Evolutionary conservation across 2,329 filamentous ascomycete genomes (phyloP), one percentile per base, ranked within the genome.

Genomic region (Penicillium griseofulvum): DNA sequence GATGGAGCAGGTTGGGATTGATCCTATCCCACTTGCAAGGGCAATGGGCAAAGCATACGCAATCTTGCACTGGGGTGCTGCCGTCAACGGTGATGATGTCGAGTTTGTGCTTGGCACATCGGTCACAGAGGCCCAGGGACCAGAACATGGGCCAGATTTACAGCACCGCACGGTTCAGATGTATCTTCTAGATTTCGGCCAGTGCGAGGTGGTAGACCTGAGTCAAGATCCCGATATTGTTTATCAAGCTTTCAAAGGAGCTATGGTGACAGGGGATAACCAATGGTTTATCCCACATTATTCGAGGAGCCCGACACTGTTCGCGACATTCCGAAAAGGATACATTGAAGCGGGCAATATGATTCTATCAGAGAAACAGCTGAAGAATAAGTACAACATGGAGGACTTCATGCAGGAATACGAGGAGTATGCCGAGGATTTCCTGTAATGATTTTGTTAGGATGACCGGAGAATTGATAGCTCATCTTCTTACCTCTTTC

Each of bases 191-290:
- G 43, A 33, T 11, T 33, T 45, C 1, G 43, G 28, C 5, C 43
- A 45, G 4, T 45, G 28, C 10, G 43, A 45, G 28, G 14, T n/a
- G 17, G 28, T 45, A 10, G 28, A 45, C 14, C 14, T 58, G 2
- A n/a, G 12, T 1, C 17, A 45, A 6, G 24, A 45, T 4, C 12
- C 14, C 6, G 17, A 16, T 38, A 10, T 38, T 24, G 45, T 60
- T 2, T 58, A 58, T 28, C 56, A 58, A 36, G 58, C 56, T 10
- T 60, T 60, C 12, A 60, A 58, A 33, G 56, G 52, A n/a, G 58
- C 55, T 14, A 56, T 60, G 56, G 53, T 58, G 12, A 47, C 24
- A 1, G 58, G 58, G 12, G 56, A 60, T 34, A 58, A 60, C 22
- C 50, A 58, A 11, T 12, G 14, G 4, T 58, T 60, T 14, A 56